phyloP scores from a whole-genome alignment of 208 protist genomes.

The Trypanosoma lewisi region DNA sequence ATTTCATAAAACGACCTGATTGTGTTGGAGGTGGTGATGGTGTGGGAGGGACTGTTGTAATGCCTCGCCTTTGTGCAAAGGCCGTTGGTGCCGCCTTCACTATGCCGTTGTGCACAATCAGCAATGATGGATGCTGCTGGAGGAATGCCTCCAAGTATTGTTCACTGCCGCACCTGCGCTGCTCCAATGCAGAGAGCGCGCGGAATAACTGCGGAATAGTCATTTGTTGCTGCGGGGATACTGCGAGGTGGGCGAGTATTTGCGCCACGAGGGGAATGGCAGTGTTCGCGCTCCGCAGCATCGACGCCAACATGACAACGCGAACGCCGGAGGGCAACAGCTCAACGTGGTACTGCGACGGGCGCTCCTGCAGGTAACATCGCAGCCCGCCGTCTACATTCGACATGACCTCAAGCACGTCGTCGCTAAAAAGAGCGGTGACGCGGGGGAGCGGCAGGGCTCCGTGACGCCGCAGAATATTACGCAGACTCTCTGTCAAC shows the following conservation, averaged over 20 bases:
- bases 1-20: not conserved
- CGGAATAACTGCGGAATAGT: conserved; percentile 15
- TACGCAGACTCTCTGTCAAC: conserved; percentile 12
- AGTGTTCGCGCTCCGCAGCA: conserved; percentile 8
- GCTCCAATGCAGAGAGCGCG: conserved; percentile 16
- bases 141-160: conserved; percentile 19
- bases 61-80: conserved; percentile 2
- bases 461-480: conserved; percentile 32
- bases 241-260: conserved; percentile 40
- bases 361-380: conserved; percentile 28
- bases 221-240: conserved; percentile 29
- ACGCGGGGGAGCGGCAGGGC: conserved; percentile 67
- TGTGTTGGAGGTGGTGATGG: not conserved
- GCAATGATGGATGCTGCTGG: conserved; percentile 16
- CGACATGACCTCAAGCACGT: conserved; percentile 44
- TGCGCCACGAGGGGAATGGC: conserved; percentile 17
- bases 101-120: conserved; percentile 19
- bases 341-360: conserved; percentile 23
- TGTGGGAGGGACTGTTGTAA: not conserved
- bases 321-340: conserved; percentile 35
- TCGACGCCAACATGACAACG: conserved; percentile 31
- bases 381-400: conserved; percentile 32
- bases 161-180: conserved; percentile 25
- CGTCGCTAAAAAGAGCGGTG: conserved; percentile 48
- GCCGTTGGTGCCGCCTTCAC: conserved; percentile 17